Evolutionary conservation across 164 flowering plant species (phyloP), one percentile per base, ranked within the genome.

Genomic region (Vitis cinerea): DNA sequence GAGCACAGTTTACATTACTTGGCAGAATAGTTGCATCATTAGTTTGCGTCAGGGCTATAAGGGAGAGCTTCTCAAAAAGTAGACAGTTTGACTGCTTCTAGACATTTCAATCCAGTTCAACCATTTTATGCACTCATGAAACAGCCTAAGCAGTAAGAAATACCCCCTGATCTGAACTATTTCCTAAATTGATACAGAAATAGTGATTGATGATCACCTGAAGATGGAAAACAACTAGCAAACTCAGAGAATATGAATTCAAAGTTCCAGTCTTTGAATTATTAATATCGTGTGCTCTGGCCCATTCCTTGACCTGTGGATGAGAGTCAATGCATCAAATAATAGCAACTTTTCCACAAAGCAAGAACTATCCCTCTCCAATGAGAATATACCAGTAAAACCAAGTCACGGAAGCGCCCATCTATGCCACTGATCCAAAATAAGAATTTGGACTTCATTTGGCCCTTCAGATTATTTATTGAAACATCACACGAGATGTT

Each of bases 231-330:
- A 95, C 76, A 30, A 93, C 87, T 53, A 95, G 85, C 81, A 95
- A 74, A 72, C 85, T 74, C 50, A 92, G 87, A 56, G 97, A 83
- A 74, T 86, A 93, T 9, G 99, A 95, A 72, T 90, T 95, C 73
- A 95, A 80, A 27, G 90, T 79, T 70, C 99, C 99, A 58, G 59
- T 13, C 75, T 84, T 89, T 56, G 99, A 79, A 64, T 88, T 83
- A 72, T 93, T 95, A 57, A 95, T 91, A 63, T 82, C 65, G 54
- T 87, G 86, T 44, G 91, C 81, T 78, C 88, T 95, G 19, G 99
- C 99, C 99, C 99, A 95, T 82, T 93, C 97, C 78, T 95, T 95
- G 50, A 95, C 90, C 99, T 95, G 79, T 77, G 77, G 8, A 66
- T 49, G 72, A 72, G 64, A 48, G 68, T 55, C 37, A 16, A 68